Evolutionary conservation across 176 grass and related monocot species (phyloP).

Genomic region (Ananas comosus): DNA sequence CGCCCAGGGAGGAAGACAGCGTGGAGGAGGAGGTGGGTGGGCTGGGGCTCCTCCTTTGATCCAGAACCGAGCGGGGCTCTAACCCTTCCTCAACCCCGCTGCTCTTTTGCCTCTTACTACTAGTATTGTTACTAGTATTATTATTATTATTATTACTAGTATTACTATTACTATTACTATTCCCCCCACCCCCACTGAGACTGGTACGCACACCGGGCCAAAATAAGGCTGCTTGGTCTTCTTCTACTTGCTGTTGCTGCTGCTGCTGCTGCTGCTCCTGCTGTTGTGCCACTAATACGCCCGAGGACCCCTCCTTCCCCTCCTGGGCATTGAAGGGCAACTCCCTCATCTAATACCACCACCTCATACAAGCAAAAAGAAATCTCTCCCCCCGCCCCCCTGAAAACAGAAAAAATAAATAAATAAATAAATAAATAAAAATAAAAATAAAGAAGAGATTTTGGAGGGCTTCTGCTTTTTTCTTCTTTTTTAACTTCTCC

Average conservation of each 20-base stretch:
- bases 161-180: too few relatives aligned
- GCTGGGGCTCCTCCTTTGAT: conserved; percentile 73
- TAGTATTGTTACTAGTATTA: too few relatives aligned
- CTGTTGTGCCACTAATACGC: conserved; percentile 11
- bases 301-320: conserved; percentile 42
- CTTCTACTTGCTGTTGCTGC: not conserved
- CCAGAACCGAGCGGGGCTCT: conserved; percentile 86
- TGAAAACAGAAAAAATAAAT: too few relatives aligned
- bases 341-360: conserved; percentile 82
- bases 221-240: conserved; percentile 4
- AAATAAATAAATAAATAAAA: too few relatives aligned
- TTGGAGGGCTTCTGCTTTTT: not conserved
- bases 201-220: not conserved
- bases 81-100: conserved; percentile 30
- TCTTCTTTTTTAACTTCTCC: too few relatives aligned
- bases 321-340: conserved; percentile 49
- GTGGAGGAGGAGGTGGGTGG: conserved; percentile 54
- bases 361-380: conserved; percentile 27
- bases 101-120: conserved; percentile 16
- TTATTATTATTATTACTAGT: not conserved
- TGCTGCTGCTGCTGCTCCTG: not conserved
- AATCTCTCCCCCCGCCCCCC: not conserved
- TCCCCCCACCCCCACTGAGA: too few relatives aligned
- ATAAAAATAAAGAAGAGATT: not conserved
- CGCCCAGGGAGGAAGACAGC: conserved; percentile 82